These are phyloP conservation scores for Leptographium flavum DNA, from an alignment of 2,329 filamentous ascomycete genomes.

Conservation along the genomic window DNA sequence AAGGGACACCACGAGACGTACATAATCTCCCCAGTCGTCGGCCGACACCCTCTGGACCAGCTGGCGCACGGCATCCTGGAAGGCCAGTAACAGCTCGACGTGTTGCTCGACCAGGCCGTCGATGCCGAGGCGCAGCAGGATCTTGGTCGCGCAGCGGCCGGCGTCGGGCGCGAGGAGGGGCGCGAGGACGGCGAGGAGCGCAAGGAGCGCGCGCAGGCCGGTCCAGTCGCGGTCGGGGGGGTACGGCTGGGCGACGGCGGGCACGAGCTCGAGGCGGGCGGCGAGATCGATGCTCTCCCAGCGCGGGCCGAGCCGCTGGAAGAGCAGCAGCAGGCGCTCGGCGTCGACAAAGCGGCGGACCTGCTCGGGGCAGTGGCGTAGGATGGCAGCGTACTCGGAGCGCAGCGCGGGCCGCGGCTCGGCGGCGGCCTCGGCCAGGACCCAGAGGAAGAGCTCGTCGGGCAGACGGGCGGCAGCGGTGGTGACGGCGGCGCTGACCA, in stretches of 20 bases:
- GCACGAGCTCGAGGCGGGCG: constrained; percentile 8
- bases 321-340: constrained; percentile 34
- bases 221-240: constrained; percentile 29
- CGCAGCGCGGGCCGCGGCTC: constrained; percentile 36
- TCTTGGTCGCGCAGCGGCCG: constrained; percentile 25
- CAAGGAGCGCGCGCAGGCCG: constrained; percentile 27
- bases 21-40: constrained; percentile 21
- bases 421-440: constrained; percentile 42
- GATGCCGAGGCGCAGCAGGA: constrained; percentile 39
- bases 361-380: constrained; percentile 23
- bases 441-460: constrained; percentile 52
- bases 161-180: constrained; percentile 18
- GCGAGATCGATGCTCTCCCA: constrained; percentile 24
- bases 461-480: constrained; percentile 29
- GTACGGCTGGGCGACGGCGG: constrained; percentile 13
- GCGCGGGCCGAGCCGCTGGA: constrained; percentile 42
- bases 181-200: constrained; percentile 25
- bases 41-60: constrained; percentile 28
- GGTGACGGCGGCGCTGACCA: constrained; percentile 36
- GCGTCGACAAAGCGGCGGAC: constrained; percentile 29
- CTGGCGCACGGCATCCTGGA: constrained; percentile 27
- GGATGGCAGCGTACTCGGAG: constrained; percentile 44
- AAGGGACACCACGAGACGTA: constrained; percentile 21
- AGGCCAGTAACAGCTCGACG: constrained; percentile 23
- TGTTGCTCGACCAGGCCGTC: constrained; percentile 34